Evolutionary conservation across 176 grass and related monocot genomes (phyloP), one percentile per base, ranked within the genome.

Genomic region (Rhipidocladum racemiflorum): DNA sequence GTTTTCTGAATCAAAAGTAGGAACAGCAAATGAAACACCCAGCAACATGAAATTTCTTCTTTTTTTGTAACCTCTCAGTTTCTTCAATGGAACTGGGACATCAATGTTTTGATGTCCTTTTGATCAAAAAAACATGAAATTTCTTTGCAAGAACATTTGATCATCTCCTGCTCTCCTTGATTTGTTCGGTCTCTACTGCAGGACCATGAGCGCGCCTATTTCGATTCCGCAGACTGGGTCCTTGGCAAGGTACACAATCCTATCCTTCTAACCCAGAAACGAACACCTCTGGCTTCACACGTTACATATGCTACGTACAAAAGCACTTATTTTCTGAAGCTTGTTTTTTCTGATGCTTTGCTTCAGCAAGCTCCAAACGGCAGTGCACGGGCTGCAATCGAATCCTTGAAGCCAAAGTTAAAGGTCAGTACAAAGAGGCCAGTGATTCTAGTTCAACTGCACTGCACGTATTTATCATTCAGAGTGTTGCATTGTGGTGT

Each of bases 391-490:
- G 79, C 78, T 59, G 84, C 88, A 73, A 68, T 87, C 35, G 95
- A 95, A 77, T 91, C 88, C 75, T 86, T 98, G 88, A 98, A 98
- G 68, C 95, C 95, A 81, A 98, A 98, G 87, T 59, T 98, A 88
- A 95, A 95, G 92, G 95, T 98, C 9, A 61, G 70, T 30, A 66
- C 17, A 38, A 39, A 53, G 15, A 53, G 7, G 11, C 50, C 40
- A 29, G 16, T 74, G 68, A 42, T 50, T 43, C 66, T 7, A 61
- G 21, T 46, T 27, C 34, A 55, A 48, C 4, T 74, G 23, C 50
- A 79, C 74, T 83, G 27, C 74, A 88, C 62, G 30, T 53, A 49
- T 18, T 68, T 13, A 75, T 75, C 75, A 80, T 82, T 68, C 20
- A 11, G 38, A 48, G 12, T 72, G 43, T 48, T 12, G 60, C 15